Evolutionary conservation across 345 rosid genomes (phyloP), one percentile per base, ranked within the genome.

Genomic region (Eucalyptus erythrocorys): DNA sequence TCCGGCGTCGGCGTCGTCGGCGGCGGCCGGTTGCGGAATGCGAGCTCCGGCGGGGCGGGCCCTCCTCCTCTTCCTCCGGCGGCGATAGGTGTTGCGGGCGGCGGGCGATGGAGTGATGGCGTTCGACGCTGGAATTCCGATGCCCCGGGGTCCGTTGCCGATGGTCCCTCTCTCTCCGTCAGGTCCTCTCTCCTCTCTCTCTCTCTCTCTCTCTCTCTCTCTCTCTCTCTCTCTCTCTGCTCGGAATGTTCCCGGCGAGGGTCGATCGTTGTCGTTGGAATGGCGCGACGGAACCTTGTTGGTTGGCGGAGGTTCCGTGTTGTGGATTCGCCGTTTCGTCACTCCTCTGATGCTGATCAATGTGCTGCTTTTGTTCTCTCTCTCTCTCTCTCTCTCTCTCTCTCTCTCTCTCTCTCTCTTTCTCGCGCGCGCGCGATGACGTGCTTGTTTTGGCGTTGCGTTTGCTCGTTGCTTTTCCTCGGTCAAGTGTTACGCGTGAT

Each of bases 121-220:
- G 87, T 95, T 94, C 90, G 96, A 94, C 89, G 93, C 95, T 87
- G 96, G 95, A 94, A 94, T 94, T 92, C 94, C 96, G 81, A 96
- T 95, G 95, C 91, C 94, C 88, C 94, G 94, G 40, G 90, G 82
- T 84, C 91, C 89, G 90, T 91, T 89, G 88, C 92, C 40, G 94
- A 94, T 66, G 94, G 87, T n/a, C 92, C 96, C 88, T 93, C 97
- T 89, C 57, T 95, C 95, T 26, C 94, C 95, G 91, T 90, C 96
- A 27, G 90, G 94, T 45, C 90, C n/a, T 26, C 49, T 30, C 57
- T 95, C 95, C 94, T 30, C 86, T 71, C 68, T 53, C 45, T 14
- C 32, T 87, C 50, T 88, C 57, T 95, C 95, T 26, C 94, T 30
- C 86, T 71, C 68, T 53, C 45, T 14, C 32, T 87, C 50, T 88